Conservation (phyloP, 805 yeast genomes). For the Wickerhamomyces alni region DNA sequence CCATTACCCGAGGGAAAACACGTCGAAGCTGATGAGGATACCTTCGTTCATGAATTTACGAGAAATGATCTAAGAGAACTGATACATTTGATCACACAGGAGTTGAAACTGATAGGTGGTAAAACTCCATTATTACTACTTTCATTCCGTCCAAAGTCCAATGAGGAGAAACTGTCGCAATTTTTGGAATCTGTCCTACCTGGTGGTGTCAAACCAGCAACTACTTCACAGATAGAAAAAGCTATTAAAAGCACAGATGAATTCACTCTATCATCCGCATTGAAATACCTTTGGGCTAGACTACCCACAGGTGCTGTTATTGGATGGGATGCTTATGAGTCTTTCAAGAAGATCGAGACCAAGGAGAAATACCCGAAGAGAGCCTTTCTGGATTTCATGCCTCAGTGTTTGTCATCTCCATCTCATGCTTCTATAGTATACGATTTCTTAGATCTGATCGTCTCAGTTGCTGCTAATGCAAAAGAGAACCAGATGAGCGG, state of each 20-base stretch:
- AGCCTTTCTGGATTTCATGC: slow-evolving; percentile 79
- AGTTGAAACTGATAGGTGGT: slow-evolving; percentile 63
- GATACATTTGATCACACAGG: slow-evolving; percentile 66
- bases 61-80: slow-evolving; percentile 62
- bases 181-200: slow-evolving; percentile 58
- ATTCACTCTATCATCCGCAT: slow-evolving; percentile 62
- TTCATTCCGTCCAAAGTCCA: slow-evolving; percentile 69
- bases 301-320: slow-evolving; percentile 73
- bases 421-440: slow-evolving; percentile 87
- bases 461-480: slow-evolving; percentile 72
- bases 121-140: slow-evolving; percentile 69
- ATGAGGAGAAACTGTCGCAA: slow-evolving; percentile 50
- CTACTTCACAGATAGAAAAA: slow-evolving; percentile 35
- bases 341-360: slow-evolving; percentile 59
- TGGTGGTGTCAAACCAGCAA: slow-evolving; percentile 41
- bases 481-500: slow-evolving; percentile 75
- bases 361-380: slow-evolving; percentile 61
- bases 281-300: slow-evolving; percentile 85
- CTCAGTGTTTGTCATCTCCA: slow-evolving; percentile 73
- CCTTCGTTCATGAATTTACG: slow-evolving; percentile 40
- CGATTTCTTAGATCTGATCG: slow-evolving; percentile 77
- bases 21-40: slow-evolving; percentile 7
- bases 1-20: slow-evolving; percentile 3
- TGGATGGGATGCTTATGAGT: slow-evolving; percentile 80
- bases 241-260: slow-evolving; percentile 52